Evolutionary conservation across 208 protist species (phyloP).

Genomic region (Wallacemonas sp.): DNA sequence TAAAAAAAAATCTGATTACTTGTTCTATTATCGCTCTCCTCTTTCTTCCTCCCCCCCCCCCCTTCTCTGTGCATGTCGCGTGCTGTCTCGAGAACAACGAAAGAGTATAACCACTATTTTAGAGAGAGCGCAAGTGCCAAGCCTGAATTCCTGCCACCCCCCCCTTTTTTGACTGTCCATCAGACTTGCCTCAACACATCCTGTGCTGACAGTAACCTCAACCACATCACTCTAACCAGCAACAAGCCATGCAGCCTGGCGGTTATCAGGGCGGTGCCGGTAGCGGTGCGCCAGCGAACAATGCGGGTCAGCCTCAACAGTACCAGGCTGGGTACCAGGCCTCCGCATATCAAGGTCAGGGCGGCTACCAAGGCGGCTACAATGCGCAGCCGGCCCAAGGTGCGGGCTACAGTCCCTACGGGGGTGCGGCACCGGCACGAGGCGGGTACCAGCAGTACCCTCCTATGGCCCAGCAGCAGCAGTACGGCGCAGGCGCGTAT

Average conservation of each 20-base stretch:
- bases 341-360: too few relatives aligned
- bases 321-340: slow-evolving; percentile 6
- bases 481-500: background rate
- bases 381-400: slow-evolving; percentile 8
- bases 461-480: slow-evolving; percentile 9
- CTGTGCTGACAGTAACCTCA: too few relatives aligned
- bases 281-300: slow-evolving; percentile 15
- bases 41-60: too few relatives aligned
- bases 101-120: too few relatives aligned
- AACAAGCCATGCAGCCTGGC: slow-evolving; percentile 29
- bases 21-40: too few relatives aligned
- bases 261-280: slow-evolving; percentile 25
- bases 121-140: too few relatives aligned
- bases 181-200: too few relatives aligned
- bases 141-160: too few relatives aligned
- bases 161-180: too few relatives aligned
- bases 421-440: slow-evolving; percentile 12
- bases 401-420: slow-evolving; percentile 4
- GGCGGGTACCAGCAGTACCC: slow-evolving; percentile 22
- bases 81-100: too few relatives aligned
- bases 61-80: too few relatives aligned
- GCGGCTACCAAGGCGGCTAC: slow-evolving; percentile 15
- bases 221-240: background rate
- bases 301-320: slow-evolving; percentile 24
- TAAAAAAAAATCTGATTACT: too few relatives aligned